Evolutionary conservation across 2,329 filamentous ascomycete genomes (phyloP).

Genomic region (Zymoseptoria brevis): DNA sequence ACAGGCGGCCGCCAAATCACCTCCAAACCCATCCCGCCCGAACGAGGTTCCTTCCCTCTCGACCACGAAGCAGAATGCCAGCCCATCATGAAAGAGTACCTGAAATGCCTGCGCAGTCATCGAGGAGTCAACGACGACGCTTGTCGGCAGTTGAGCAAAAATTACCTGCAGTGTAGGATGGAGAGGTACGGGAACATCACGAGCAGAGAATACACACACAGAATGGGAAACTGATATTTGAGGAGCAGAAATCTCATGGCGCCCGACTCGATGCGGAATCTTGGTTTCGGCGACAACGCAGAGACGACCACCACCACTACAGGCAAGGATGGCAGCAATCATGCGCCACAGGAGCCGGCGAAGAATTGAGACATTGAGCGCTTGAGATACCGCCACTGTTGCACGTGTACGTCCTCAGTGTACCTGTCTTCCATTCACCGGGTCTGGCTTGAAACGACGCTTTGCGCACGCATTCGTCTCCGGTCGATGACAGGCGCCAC

Average conservation of each 20-base stretch:
- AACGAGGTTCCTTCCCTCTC: conserved; percentile 90
- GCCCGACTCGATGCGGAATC: conserved; percentile 85
- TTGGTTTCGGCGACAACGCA: conserved; percentile 55
- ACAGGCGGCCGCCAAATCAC: conserved; percentile 50
- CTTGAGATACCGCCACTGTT: not conserved
- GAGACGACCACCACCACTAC: not conserved
- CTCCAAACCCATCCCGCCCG: conserved; percentile 68
- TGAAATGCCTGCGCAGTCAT: conserved; percentile 77
- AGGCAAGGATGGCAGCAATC: conserved; percentile 1
- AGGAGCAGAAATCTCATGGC: conserved; percentile 79
- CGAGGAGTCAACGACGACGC: conserved; percentile 78
- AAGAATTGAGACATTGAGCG: not conserved
- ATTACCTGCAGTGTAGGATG: conserved; percentile 88
- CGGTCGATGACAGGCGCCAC: not conserved
- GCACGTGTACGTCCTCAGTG: not conserved
- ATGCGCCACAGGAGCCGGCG: not conserved
- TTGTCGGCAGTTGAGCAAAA: conserved; percentile 78
- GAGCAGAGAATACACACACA: not conserved
- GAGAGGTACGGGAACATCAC: conserved; percentile 57
- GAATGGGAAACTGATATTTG: not conserved
- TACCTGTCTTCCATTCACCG: not conserved
- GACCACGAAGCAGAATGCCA: conserved; percentile 97
- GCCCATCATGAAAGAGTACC: conserved; percentile 73
- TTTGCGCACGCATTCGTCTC: not conserved
- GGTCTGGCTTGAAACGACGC: not conserved